A percentile compares a stretch with the other conserved stretches of the same genome.
These are phyloP conservation scores for Candida sanyiensis DNA, from an alignment of 805 yeast species.

Conservation along the genomic window DNA sequence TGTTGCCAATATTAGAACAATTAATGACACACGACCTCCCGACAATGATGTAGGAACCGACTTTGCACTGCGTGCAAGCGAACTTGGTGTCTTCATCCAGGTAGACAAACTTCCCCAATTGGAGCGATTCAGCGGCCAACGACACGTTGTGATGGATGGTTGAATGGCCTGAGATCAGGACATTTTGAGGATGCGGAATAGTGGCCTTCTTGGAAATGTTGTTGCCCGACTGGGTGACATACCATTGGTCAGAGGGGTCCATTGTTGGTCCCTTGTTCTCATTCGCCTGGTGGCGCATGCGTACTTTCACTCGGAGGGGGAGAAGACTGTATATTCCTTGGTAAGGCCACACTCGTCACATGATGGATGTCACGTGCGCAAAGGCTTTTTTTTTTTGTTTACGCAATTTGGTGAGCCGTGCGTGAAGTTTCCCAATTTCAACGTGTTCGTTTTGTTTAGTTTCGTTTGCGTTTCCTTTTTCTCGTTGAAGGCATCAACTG, in stretches of 20 bases:
- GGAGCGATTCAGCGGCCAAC: slow-evolving; percentile 27
- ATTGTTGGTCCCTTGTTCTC: too few relatives aligned
- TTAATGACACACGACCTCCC: slow-evolving; percentile 32
- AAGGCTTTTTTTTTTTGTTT: neutral
- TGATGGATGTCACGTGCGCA: neutral
- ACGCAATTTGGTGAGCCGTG: neutral
- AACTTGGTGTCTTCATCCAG: slow-evolving; percentile 23
- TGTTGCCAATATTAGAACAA: slow-evolving; percentile 40
- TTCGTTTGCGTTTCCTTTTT: neutral
- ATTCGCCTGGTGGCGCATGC: neutral
- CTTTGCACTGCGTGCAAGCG: slow-evolving; percentile 27
- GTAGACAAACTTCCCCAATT: slow-evolving; percentile 43
- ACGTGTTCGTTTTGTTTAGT: neutral
- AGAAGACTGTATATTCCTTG: too few relatives aligned
- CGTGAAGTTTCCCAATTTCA: neutral
- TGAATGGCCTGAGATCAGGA: slow-evolving; percentile 42
- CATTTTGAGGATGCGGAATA: slow-evolving; percentile 38
- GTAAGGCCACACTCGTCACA: too few relatives aligned
- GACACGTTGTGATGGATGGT: slow-evolving; percentile 30
- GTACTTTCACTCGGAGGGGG: too few relatives aligned
- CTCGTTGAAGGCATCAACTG: neutral
- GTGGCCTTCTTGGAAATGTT: slow-evolving; percentile 40
- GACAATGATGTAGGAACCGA: slow-evolving; percentile 44
- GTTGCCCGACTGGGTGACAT: slow-evolving; percentile 48
- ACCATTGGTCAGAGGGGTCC: too few relatives aligned